These are phyloP conservation scores for Chytriomyces sp. DNA, from an alignment of 192 early-diverging fungal genomes.

Conservation along the genomic window DNA sequence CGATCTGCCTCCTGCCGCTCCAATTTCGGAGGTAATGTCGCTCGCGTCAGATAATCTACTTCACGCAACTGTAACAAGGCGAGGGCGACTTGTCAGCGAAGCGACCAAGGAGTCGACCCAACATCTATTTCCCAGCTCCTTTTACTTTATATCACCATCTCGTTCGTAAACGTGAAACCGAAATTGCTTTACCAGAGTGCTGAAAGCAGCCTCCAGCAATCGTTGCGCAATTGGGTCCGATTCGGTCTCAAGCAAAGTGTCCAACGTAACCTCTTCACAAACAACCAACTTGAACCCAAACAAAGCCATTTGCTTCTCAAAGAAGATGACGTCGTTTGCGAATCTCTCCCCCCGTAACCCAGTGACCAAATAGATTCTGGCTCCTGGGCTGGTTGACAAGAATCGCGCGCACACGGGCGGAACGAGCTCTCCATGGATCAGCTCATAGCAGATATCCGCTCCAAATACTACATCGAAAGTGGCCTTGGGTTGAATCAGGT, in stretches of 20 bases:
- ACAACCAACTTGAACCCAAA: constrained; percentile 9
- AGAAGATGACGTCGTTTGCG: background rate
- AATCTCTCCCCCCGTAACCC: background rate
- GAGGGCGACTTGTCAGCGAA: no score
- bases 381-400: background rate
- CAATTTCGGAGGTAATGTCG: no score
- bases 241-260: constrained; percentile 1
- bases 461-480: constrained; percentile 19
- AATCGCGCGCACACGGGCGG: constrained; percentile 27
- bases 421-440: constrained; percentile 16
- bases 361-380: constrained; percentile 12
- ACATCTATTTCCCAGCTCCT: no score
- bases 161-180: background rate
- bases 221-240: background rate
- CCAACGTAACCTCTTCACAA: constrained; percentile 3
- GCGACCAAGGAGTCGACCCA: no score
- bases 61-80: no score
- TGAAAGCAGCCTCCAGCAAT: background rate
- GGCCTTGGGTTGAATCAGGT: background rate
- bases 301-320: constrained; percentile 15
- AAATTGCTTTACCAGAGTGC: background rate
- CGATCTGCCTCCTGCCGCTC: no score
- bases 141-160: no score
- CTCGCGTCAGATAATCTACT: no score
- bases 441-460: constrained; percentile 24